Percentiles rank a stretch among this genome's conserved stretches.
These are phyloP conservation scores for Stipa capillata DNA, from an alignment of 176 grass and related monocot genomes.

Conservation along the genomic window DNA sequence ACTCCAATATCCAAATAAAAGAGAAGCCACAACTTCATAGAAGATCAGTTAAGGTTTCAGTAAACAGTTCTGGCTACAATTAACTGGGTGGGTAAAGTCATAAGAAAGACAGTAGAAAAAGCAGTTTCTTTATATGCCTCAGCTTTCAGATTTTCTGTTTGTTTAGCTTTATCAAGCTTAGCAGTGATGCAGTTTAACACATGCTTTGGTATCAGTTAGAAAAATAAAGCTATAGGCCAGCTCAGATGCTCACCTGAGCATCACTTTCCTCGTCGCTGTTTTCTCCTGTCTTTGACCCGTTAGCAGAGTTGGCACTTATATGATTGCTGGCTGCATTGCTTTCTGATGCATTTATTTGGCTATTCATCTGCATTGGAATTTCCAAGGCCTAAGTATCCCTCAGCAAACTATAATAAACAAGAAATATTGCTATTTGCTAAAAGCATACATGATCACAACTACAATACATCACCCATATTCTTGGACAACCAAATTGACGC, in stretches of 20 bases:
- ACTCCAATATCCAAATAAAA: background rate
- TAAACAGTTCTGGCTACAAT: background rate
- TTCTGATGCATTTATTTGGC: constrained; percentile 60
- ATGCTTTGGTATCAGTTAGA: constrained; percentile 1
- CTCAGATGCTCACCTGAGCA: constrained; percentile 52
- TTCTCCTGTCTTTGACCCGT: constrained; percentile 57
- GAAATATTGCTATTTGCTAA: background rate
- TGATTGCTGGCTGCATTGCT: constrained; percentile 73
- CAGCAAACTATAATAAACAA: constrained; percentile 4
- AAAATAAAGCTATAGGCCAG: background rate
- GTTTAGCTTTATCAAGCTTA: background rate
- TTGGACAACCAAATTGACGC: background rate
- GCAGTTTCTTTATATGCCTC: background rate
- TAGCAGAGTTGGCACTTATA: constrained; percentile 57
- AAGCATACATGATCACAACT: background rate
- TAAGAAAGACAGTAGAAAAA: too few relatives aligned
- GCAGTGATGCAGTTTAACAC: background rate
- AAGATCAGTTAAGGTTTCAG: background rate
- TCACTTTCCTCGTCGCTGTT: constrained; percentile 55
- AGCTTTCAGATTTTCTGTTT: background rate
- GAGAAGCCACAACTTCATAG: constrained; percentile 14
- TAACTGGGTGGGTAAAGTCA: too few relatives aligned
- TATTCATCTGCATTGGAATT: constrained; percentile 56
- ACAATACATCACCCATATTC: background rate
- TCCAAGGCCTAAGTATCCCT: background rate